Conservation (phyloP, 2,329 filamentous ascomycete species). For the Seiridium unicorne region DNA sequence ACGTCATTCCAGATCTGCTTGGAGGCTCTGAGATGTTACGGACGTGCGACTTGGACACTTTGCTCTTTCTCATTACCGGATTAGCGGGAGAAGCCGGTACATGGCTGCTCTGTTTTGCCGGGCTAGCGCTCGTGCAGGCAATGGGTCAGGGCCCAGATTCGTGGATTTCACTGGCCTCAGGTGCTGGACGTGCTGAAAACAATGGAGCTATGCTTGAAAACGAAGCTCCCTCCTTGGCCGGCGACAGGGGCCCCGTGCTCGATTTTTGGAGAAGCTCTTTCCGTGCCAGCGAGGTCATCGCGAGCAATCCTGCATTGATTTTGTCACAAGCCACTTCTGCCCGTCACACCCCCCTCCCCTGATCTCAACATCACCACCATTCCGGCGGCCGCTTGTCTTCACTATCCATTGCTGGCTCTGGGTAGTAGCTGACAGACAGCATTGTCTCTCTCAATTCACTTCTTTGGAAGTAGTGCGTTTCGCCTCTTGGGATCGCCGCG, state of each 20-base stretch:
- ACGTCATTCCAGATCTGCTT: background rate
- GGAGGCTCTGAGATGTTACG: background rate
- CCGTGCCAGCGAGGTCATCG: conserved; percentile 1
- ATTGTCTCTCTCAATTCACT: background rate
- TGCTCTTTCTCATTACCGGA: background rate
- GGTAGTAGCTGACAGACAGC: background rate
- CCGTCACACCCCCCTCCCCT: background rate
- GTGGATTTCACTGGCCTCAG: too few species aligned
- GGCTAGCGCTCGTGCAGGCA: background rate
- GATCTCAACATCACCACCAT: background rate
- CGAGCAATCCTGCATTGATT: conserved; percentile 3
- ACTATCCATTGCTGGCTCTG: background rate
- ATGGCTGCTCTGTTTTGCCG: background rate
- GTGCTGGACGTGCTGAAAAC: background rate
- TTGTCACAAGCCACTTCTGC: background rate
- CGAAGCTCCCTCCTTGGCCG: background rate
- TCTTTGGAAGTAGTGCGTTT: background rate
- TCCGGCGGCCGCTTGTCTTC: background rate
- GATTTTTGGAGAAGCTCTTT: background rate
- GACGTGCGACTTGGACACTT: too few species aligned
- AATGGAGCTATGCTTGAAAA: background rate
- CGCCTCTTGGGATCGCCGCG: background rate
- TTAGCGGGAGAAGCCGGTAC: conserved; percentile 1
- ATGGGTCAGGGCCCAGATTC: background rate
- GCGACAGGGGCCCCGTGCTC: background rate